These are phyloP conservation scores for Calonectria henricotiae DNA, from an alignment of 2,329 filamentous ascomycete species.

Conservation along the genomic window DNA sequence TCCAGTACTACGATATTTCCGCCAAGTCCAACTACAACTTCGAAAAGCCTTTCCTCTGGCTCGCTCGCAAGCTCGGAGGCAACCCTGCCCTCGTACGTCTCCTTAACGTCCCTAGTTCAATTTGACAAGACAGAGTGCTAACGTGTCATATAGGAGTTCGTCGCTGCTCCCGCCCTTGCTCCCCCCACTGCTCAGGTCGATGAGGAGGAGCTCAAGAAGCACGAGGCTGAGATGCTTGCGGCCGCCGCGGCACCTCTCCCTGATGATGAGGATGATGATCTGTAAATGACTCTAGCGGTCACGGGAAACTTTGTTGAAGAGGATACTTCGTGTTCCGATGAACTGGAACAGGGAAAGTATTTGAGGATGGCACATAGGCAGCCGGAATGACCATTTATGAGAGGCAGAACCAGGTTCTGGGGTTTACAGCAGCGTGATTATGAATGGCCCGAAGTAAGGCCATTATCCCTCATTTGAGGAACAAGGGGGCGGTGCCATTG, in stretches of 20 bases:
- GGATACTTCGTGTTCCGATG: constrained; percentile 48
- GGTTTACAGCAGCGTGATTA: constrained; percentile 59
- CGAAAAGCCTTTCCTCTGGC: constrained; percentile 99
- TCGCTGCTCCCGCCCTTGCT: constrained; percentile 93
- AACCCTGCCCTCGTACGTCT: constrained; percentile 72
- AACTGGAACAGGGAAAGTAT: constrained; percentile 49
- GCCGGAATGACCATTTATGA: constrained; percentile 61
- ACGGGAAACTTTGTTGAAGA: constrained; percentile 54
- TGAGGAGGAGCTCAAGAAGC: constrained; percentile 84
- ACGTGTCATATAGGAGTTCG: constrained; percentile 82
- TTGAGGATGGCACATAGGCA: constrained; percentile 55
- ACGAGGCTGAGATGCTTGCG: constrained; percentile 89
- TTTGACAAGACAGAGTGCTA: constrained; percentile 44
- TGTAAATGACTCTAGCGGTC: constrained; percentile 64
- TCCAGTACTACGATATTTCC: constrained; percentile 99
- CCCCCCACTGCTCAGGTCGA: constrained; percentile 95
- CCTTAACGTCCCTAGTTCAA: background rate
- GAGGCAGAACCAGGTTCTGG: constrained; percentile 55
- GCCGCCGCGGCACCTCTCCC: constrained; percentile 90
- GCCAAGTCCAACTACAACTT: constrained; percentile 99
- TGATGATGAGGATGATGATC: constrained; percentile 86
- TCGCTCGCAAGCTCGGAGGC: constrained; percentile 97
- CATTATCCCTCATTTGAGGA: constrained; percentile 55
- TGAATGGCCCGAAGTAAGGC: constrained; percentile 54
- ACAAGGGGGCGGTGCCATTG: constrained; percentile 56